Base-by-base conservation (phyloP, 306 rosid species). In the Cucurbita moschata region DNA sequence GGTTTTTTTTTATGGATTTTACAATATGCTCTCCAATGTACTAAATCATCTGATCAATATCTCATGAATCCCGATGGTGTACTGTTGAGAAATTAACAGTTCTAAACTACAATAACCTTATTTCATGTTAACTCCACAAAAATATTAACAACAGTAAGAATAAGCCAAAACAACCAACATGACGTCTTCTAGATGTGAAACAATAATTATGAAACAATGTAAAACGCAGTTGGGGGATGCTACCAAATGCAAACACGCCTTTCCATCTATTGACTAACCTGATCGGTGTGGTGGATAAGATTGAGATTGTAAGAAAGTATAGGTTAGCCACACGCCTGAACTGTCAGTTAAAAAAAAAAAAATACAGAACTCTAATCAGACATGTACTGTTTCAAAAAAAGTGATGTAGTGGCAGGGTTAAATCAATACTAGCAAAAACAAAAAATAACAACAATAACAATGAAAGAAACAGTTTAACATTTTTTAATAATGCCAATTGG, bases 271-370 rank as follows among this genome's bases (percentile, higher is more conserved):
- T 66, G 52, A 47, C 78, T 55, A 76, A 89, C 98, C 98, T 94
- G 80, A 90, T 90, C 30, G 96, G 96, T 14, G 98, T 90, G 57
- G 94, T 84, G 79, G 98, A 94, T 76, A 94, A 84, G 85, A 88
- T 89, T 77, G 98, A 90, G 84, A 94, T 94, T 37, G 92, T 78
- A 78, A 94, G 98, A 76, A 94, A 94, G 86, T 94, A 94, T 75
- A 90, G 90, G 79, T 94, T 94, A 73, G 98, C 98, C 83, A 94
- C 98, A 85, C 98, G 94, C 64, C 98, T 88, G 88, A 94, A 94
- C 98, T 94, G 98, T 76, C 88, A 84, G 59, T 73, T 60, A 62
- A 55, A 79, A 82, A 10, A 82, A 10, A 16, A 26, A 30, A 30
- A 30, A 10, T 61, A 84, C 58, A 77, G 52, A 82, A 75, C 69